These are phyloP conservation scores for Fragilariopsis cylindrus DNA, from an alignment of 108 stramenopile species.

Conservation along the genomic window DNA sequence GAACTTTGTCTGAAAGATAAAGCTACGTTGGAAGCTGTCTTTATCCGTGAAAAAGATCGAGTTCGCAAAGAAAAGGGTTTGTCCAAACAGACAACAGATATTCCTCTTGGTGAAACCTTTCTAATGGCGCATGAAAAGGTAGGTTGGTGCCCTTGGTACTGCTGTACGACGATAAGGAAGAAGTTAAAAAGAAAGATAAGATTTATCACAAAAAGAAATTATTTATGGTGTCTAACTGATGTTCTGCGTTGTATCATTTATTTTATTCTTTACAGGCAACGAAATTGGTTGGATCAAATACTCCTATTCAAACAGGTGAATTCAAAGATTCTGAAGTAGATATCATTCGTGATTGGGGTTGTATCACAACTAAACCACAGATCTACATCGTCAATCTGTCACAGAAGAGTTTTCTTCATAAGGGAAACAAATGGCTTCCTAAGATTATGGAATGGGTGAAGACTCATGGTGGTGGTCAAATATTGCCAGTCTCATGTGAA, in stretches of 20 bases:
- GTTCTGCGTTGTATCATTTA: background rate
- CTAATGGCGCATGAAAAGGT: constrained; percentile 76
- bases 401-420: constrained; percentile 94
- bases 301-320: constrained; percentile 84
- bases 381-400: constrained; percentile 97
- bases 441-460: constrained; percentile 96
- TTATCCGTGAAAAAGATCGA: constrained; percentile 74
- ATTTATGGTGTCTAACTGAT: background rate
- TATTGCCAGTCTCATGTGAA: constrained; percentile 97
- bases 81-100: constrained; percentile 56
- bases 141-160: background rate
- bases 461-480: constrained; percentile 94
- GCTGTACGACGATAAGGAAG: background rate
- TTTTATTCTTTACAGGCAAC: background rate
- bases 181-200: constrained; percentile 18
- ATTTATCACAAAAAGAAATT: background rate
- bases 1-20: constrained; percentile 96
- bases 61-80: constrained; percentile 88
- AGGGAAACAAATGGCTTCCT: constrained; percentile 95
- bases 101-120: constrained; percentile 72
- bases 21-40: constrained; percentile 58
- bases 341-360: constrained; percentile 79
- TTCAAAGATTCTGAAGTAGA: constrained; percentile 88
- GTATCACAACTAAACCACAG: constrained; percentile 98
- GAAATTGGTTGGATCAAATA: constrained; percentile 74